Evolutionary conservation across 2,329 filamentous ascomycete species (phyloP).

Genomic region (Cadophora gregata): DNA sequence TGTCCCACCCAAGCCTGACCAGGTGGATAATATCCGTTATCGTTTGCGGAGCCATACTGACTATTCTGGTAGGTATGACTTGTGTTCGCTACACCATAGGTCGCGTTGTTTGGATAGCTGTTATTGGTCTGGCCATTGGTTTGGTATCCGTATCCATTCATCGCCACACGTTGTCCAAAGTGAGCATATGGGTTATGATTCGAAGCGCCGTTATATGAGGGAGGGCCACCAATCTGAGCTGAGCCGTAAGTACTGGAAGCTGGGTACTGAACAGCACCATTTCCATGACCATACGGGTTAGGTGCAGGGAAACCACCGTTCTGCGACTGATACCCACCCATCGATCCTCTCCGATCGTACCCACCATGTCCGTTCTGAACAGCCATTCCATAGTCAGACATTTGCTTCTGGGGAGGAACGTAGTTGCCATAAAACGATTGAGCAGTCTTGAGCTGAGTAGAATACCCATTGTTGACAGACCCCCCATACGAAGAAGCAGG

Average conservation of each 20-base stretch:
- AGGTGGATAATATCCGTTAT: slow-evolving; percentile 2
- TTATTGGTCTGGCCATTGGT: neutral
- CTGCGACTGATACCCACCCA: slow-evolving; percentile 5
- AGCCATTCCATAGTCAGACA: neutral
- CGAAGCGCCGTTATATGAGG: neutral
- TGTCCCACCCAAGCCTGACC: slow-evolving; percentile 14
- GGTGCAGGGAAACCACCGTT: neutral
- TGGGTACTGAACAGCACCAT: slow-evolving; percentile 4
- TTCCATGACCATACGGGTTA: neutral
- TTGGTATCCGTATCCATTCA: slow-evolving; percentile 13
- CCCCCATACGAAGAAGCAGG: neutral
- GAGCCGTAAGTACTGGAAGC: neutral
- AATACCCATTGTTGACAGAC: slow-evolving; percentile 6
- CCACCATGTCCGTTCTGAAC: neutral
- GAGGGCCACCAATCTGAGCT: slow-evolving; percentile 4
- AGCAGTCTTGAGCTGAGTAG: slow-evolving; percentile 10
- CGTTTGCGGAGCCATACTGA: neutral
- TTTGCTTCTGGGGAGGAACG: neutral
- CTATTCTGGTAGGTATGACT: slow-evolving; percentile 15
- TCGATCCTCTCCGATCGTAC: neutral
- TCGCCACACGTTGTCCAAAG: slow-evolving; percentile 8
- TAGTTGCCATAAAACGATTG: neutral
- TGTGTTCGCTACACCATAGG: neutral
- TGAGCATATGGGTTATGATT: slow-evolving; percentile 10
- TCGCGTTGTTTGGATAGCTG: neutral